Conservation (phyloP, 1,284 basidiomycete species). For the Boletus mariae region DNA sequence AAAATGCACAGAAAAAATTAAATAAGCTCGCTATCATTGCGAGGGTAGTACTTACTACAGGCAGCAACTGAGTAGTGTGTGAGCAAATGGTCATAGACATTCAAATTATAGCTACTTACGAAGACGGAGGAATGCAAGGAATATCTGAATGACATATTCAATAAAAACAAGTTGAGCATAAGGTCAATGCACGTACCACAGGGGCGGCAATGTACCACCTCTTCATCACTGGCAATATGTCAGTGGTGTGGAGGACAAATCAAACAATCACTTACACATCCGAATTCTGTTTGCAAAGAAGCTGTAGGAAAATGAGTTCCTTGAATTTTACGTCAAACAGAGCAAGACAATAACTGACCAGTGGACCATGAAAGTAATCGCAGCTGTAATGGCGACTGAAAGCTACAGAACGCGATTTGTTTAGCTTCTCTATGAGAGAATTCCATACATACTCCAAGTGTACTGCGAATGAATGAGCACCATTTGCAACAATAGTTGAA, state of each 20-base stretch:
- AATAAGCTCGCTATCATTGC: not conserved
- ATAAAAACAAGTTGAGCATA: not conserved
- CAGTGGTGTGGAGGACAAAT: not conserved
- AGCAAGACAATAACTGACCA: slow-evolving; percentile 18
- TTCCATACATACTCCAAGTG: slow-evolving; percentile 23
- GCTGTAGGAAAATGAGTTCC: slow-evolving; percentile 4
- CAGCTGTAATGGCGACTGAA: slow-evolving; percentile 30
- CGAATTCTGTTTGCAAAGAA: slow-evolving; percentile 34
- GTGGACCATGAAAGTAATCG: slow-evolving; percentile 32
- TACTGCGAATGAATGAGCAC: slow-evolving; percentile 13
- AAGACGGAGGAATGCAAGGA: slow-evolving; percentile 33
- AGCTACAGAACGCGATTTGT: slow-evolving; percentile 15
- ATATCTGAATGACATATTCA: slow-evolving; percentile 10
- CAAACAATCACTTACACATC: slow-evolving; percentile 20
- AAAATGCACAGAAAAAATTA: not conserved
- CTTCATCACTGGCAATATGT: slow-evolving; percentile 28
- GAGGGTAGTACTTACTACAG: slow-evolving; percentile 20
- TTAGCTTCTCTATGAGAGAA: not conserved
- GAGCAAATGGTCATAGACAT: not conserved
- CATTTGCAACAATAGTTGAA: rapidly evolving
- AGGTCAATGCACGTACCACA: slow-evolving; percentile 16
- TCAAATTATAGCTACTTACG: slow-evolving; percentile 18
- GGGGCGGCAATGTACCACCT: slow-evolving; percentile 32
- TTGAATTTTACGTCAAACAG: not conserved
- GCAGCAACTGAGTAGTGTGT: slow-evolving; percentile 23